A percentile compares a stretch with the other conserved stretches of the same genome.
phyloP scores from a whole-genome alignment of 192 early-diverging fungal genomes.

The Geranomyces michiganensis region DNA sequence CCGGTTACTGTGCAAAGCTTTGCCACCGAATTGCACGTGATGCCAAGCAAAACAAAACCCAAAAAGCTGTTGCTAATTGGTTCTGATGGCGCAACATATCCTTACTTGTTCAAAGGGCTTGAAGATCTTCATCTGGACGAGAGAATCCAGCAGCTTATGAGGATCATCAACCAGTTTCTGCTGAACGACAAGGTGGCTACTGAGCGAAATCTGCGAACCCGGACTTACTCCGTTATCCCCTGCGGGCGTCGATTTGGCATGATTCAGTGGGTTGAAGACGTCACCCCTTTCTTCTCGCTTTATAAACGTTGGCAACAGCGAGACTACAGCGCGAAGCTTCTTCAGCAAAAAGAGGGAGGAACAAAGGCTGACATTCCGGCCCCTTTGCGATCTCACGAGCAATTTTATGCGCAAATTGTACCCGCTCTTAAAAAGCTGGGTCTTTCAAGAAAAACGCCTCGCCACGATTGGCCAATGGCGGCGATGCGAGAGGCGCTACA shows the following conservation, averaged over 20 bases:
- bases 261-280: conserved; percentile 93
- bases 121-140: conserved; percentile 95
- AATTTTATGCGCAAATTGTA: conserved; percentile 45
- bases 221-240: conserved; percentile 81
- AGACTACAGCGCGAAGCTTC: conserved; percentile 60
- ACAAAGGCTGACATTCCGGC: conserved; percentile 33
- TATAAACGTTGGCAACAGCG: conserved; percentile 79
- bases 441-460: conserved; percentile 53
- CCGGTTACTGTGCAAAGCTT: conserved; percentile 55
- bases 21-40: conserved; percentile 52
- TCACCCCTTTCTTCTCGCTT: conserved; percentile 74
- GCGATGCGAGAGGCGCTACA: conserved; percentile 61
- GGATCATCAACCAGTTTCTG: conserved; percentile 65
- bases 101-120: conserved; percentile 88
- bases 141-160: conserved; percentile 81
- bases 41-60: conserved; percentile 91
- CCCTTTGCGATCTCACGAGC: conserved; percentile 48
- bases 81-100: conserved; percentile 58
- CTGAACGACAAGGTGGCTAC: conserved; percentile 52
- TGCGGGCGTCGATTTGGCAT: conserved; percentile 87
- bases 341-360: conserved; percentile 53
- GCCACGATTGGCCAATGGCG: conserved; percentile 71
- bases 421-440: conserved; percentile 59
- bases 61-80: conserved; percentile 75
- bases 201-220: conserved; percentile 44